Evolutionary conservation across 169 alveolate genomes (phyloP).

Genomic region (Plasmodium gallinaceum): DNA sequence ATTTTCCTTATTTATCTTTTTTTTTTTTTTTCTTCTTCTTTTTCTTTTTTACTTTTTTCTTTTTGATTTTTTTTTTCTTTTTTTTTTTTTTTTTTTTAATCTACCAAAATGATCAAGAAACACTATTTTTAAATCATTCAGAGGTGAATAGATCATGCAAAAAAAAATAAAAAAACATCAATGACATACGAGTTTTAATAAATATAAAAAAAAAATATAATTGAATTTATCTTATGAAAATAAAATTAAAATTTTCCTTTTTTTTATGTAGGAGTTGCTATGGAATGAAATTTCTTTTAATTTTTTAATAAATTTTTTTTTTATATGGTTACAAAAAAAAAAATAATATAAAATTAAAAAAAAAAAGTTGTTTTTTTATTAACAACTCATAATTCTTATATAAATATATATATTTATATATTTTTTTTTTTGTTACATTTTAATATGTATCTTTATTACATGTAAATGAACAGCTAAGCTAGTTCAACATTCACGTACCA

Average conservation of each 20-base stretch:
- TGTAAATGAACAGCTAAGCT: too few relatives aligned
- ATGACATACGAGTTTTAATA: neutral
- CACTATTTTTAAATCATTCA: conserved; percentile 13
- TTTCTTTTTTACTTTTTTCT: conserved; percentile 7
- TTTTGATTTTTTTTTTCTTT: conserved; percentile 5
- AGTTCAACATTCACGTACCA: too few relatives aligned
- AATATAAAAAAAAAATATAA: neutral
- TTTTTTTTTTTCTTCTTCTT: conserved; percentile 2
- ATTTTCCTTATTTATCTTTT: neutral
- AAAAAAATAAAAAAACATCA: conserved; percentile 21
- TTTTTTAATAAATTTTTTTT: neutral
- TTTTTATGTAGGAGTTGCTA: neutral
- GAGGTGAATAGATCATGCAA: conserved; percentile 29
- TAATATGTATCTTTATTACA: neutral
- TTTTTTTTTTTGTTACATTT: neutral
- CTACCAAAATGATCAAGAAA: conserved; percentile 19
- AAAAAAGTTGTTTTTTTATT: too few relatives aligned
- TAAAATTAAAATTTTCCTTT: neutral
- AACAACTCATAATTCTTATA: too few relatives aligned
- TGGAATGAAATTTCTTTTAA: conserved; percentile 3
- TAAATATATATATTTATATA: neutral
- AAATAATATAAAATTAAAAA: neutral
- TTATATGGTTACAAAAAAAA: conserved; percentile 6
- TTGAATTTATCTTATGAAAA: neutral
- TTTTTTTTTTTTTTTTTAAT: conserved; percentile 23